A percentile compares a stretch with the other conserved stretches of the same genome.
phyloP scores from a whole-genome alignment of 1,139 yeast genomes.

The Blastobotrys arbuscula region DNA sequence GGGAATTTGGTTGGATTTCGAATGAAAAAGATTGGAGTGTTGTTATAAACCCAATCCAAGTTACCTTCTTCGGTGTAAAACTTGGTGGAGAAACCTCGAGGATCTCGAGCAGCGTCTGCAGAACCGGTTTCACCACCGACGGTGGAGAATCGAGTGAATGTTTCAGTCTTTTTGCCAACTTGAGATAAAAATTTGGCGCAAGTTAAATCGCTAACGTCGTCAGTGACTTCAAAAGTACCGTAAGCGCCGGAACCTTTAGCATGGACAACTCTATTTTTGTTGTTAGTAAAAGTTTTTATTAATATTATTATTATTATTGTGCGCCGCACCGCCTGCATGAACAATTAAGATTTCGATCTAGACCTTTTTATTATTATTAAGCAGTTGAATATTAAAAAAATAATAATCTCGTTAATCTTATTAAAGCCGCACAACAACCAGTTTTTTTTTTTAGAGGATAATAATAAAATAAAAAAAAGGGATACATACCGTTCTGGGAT shows the following conservation, averaged over 20 bases:
- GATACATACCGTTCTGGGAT: constrained; percentile 7
- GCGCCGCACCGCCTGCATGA: not conserved
- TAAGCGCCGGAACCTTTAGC: constrained; percentile 88
- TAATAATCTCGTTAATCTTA: not conserved
- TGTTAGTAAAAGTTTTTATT: not conserved
- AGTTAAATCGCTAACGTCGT: constrained; percentile 71
- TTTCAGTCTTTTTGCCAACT: constrained; percentile 69
- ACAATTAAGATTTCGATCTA: not conserved
- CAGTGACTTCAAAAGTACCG: constrained; percentile 76
- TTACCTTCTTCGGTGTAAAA: constrained; percentile 85
- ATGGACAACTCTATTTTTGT: constrained; percentile 51
- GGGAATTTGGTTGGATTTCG: constrained; percentile 88
- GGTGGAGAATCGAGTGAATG: constrained; percentile 75
- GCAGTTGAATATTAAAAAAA: too few species aligned
- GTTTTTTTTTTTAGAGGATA: not conserved
- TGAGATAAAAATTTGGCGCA: constrained; percentile 60
- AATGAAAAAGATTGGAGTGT: constrained; percentile 82
- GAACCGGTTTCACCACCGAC: constrained; percentile 87
- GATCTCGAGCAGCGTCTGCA: constrained; percentile 84
- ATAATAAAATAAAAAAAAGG: too few species aligned
- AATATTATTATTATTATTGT: too few species aligned
- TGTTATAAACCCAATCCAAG: constrained; percentile 83
- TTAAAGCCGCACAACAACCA: not conserved
- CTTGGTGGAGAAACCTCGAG: constrained; percentile 81
- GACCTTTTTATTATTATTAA: not conserved